Conservation (phyloP, 75 land plant species). For the Ceratopteris richardii region DNA sequence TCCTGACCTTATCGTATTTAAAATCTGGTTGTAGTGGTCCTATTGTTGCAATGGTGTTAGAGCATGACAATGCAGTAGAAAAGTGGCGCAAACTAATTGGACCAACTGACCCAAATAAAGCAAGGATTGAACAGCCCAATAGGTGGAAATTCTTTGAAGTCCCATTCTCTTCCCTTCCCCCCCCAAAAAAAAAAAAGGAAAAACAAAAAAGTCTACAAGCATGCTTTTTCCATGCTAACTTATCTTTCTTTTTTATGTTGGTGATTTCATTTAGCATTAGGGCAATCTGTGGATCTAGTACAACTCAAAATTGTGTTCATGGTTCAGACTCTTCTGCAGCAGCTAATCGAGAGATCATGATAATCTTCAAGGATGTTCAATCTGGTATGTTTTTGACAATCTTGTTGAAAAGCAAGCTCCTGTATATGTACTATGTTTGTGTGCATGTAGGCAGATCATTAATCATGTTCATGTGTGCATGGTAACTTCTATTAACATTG, state of each 20-base stretch:
- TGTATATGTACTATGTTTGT: no score
- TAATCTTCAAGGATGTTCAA: conserved; percentile 40
- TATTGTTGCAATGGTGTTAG: conserved; percentile 61
- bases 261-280: conserved; percentile 42
- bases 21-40: conserved; percentile 82
- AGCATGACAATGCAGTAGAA: conserved; percentile 58
- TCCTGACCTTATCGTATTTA: no score
- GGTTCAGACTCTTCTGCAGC: conserved; percentile 69
- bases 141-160: conserved; percentile 55
- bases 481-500: no score
- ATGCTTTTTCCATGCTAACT: not conserved
- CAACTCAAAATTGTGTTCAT: conserved; percentile 69
- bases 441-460: no score
- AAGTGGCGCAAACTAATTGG: conserved; percentile 78
- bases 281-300: conserved; percentile 55
- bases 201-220: not conserved
- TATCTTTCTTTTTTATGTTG: not conserved
- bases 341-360: conserved; percentile 56
- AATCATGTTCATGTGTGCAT: no score
- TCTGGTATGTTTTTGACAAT: no score
- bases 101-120: conserved; percentile 69
- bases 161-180: not conserved
- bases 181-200: no score
- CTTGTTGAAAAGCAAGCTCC: no score
- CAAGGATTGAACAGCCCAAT: conserved; percentile 51